Evolutionary conservation across 208 protist species (phyloP).

Genomic region (Crithidia thermophila): DNA sequence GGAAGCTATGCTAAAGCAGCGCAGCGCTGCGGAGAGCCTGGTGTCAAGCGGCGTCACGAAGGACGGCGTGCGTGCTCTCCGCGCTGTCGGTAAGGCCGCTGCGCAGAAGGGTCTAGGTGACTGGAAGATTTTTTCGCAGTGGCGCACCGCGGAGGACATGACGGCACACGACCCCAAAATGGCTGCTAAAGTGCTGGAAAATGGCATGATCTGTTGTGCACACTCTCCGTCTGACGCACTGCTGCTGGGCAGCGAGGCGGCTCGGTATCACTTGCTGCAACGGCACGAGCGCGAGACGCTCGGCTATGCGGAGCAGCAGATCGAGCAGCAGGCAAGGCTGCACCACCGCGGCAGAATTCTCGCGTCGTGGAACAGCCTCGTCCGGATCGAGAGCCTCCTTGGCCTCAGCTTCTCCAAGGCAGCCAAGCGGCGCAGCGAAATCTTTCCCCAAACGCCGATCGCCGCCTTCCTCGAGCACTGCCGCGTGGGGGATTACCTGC

Average conservation of each 20-base stretch:
- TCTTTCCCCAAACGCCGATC: slow-evolving; percentile 48
- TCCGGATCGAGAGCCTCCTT: slow-evolving; percentile 53
- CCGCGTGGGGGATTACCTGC: slow-evolving; percentile 73
- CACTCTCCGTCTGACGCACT: slow-evolving; percentile 51
- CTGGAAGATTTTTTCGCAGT: slow-evolving; percentile 87
- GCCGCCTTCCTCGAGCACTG: slow-evolving; percentile 58
- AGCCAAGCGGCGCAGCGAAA: slow-evolving; percentile 42
- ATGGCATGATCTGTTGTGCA: slow-evolving; percentile 70
- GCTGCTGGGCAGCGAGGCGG: slow-evolving; percentile 62
- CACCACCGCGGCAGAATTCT: slow-evolving; percentile 41
- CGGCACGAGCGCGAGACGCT: slow-evolving; percentile 69
- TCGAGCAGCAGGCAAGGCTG: slow-evolving; percentile 58
- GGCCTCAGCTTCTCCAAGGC: slow-evolving; percentile 72
- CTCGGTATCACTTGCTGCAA: slow-evolving; percentile 68
- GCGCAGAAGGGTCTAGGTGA: slow-evolving; percentile 56
- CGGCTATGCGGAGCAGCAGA: slow-evolving; percentile 75
- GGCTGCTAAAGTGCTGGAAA: slow-evolving; percentile 75
- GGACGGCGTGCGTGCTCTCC: slow-evolving; percentile 42
- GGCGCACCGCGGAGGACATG: slow-evolving; percentile 54
- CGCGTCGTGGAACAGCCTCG: slow-evolving; percentile 75
- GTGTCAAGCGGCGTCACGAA: slow-evolving; percentile 15
- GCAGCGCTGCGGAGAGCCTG: slow-evolving; percentile 25
- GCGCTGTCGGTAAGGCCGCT: slow-evolving; percentile 64
- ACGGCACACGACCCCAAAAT: slow-evolving; percentile 61
- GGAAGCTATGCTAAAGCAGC: slow-evolving; percentile 29